These are phyloP conservation scores for Anthoceros angustus DNA, from an alignment of 225 moss, liverwort and hornwort genomes.

Conservation along the genomic window DNA sequence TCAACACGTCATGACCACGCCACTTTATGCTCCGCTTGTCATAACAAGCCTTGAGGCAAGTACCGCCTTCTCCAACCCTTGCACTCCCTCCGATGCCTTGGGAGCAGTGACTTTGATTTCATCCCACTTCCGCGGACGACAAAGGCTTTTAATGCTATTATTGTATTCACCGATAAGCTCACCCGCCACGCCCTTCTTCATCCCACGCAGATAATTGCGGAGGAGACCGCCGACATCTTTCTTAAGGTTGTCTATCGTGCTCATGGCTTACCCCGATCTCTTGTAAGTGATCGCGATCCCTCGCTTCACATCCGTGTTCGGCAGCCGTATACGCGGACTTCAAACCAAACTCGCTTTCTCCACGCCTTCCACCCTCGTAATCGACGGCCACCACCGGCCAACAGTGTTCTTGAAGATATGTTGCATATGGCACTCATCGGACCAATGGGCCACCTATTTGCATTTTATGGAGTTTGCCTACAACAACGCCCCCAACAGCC, in stretches of 20 bases:
- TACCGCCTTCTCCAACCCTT: background rate
- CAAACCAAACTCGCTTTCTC: background rate
- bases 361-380: background rate
- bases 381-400: background rate
- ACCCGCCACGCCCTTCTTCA: background rate
- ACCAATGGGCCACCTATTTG: no score
- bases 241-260: background rate
- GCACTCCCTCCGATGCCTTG: background rate
- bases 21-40: background rate
- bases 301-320: background rate
- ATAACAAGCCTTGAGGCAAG: constrained; percentile 3
- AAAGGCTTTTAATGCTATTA: constrained; percentile 10
- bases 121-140: background rate
- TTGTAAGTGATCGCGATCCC: background rate
- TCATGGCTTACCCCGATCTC: background rate
- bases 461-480: background rate
- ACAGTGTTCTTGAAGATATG: background rate
- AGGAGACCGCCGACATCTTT: background rate
- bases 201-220: background rate
- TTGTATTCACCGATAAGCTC: constrained; percentile 12
- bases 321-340: background rate
- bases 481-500: background rate
- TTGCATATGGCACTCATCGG: background rate
- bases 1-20: background rate
- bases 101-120: background rate